Conservation (phyloP, 495 filamentous ascomycete species). For the Rusavskia elegans region DNA sequence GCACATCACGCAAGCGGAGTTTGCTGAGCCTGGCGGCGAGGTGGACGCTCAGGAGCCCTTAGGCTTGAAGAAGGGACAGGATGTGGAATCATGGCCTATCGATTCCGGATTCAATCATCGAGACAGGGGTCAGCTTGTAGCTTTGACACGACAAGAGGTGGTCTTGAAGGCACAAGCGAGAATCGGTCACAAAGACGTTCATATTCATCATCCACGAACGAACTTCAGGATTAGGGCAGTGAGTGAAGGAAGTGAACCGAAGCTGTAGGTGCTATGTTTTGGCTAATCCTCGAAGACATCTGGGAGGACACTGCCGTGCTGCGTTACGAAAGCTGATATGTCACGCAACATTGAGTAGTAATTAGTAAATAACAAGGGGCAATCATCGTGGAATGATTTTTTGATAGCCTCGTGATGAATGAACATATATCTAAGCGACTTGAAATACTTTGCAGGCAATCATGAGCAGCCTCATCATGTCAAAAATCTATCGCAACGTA, state of each 20-base stretch:
- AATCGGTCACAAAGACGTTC: constrained; percentile 22
- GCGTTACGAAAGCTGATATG: too few relatives aligned
- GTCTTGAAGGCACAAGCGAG: constrained; percentile 30
- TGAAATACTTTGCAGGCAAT: too few relatives aligned
- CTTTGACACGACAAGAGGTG: constrained; percentile 29
- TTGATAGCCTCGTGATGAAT: too few relatives aligned
- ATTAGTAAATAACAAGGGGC: too few relatives aligned
- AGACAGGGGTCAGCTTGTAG: constrained; percentile 35
- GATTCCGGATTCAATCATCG: constrained; percentile 37
- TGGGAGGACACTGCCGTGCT: too few relatives aligned
- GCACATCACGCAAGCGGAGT: constrained; percentile 20
- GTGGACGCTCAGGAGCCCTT: constrained; percentile 26
- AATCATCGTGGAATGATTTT: too few relatives aligned
- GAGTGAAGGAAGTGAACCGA: constrained; percentile 5
- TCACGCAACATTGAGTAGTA: too few relatives aligned
- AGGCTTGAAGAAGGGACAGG: constrained; percentile 27
- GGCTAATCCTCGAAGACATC: too few relatives aligned
- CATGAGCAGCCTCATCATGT: too few relatives aligned
- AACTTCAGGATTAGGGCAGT: constrained; percentile 32
- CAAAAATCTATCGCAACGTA: too few relatives aligned
- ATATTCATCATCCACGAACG: constrained; percentile 38
- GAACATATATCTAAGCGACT: too few relatives aligned
- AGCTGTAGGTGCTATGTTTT: not conserved
- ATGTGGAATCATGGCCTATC: constrained; percentile 37
- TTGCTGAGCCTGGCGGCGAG: constrained; percentile 17